These are phyloP conservation scores for Ophiostoma ulmi DNA, from an alignment of 2,329 filamentous ascomycete species.

Conservation along the genomic window DNA sequence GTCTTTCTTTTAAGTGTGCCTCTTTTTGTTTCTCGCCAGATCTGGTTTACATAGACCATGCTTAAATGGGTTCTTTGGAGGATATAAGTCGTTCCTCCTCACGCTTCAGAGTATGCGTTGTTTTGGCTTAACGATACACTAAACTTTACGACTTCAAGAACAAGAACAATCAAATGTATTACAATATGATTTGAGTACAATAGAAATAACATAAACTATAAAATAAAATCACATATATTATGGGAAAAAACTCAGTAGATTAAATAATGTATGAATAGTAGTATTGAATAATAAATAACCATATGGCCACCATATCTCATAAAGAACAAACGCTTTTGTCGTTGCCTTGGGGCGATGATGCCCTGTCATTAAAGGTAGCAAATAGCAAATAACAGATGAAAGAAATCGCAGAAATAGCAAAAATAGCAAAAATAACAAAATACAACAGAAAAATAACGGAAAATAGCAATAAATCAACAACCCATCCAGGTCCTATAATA, in stretches of 20 bases:
- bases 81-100: neutral
- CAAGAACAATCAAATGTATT: neutral
- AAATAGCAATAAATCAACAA: slow-evolving; percentile 1
- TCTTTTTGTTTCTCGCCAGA: neutral
- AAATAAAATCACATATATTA: neutral
- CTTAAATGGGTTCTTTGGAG: neutral
- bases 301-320: neutral
- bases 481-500: neutral
- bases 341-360: neutral
- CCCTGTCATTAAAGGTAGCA: neutral
- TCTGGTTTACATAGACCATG: neutral
- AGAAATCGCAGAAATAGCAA: neutral
- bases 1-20: neutral
- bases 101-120: neutral
- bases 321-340: slow-evolving; percentile 7
- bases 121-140: neutral
- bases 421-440: neutral
- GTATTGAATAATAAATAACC: neutral
- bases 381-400: neutral
- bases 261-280: no score
- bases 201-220: no score
- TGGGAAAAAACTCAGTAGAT: neutral
- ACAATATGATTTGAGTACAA: neutral
- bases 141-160: neutral
- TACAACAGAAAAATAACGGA: neutral